These are phyloP conservation scores for Geranomyces variabilis DNA, from an alignment of 192 early-diverging fungal genomes.

Conservation along the genomic window DNA sequence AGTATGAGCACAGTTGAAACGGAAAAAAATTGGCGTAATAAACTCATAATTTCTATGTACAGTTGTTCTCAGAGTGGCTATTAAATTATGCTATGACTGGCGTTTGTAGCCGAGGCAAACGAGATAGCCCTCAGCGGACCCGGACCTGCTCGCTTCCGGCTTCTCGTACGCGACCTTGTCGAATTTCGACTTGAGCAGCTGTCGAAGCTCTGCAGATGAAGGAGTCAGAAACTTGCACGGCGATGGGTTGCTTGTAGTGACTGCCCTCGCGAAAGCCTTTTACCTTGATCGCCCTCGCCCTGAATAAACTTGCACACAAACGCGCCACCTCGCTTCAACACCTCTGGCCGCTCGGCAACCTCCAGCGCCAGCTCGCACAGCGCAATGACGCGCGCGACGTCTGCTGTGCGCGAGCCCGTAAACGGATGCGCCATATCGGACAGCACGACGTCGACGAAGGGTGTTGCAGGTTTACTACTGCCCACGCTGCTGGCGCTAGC, in stretches of 20 bases:
- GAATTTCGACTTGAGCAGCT: constrained; percentile 54
- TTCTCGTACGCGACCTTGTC: constrained; percentile 66
- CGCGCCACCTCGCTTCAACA: constrained; percentile 57
- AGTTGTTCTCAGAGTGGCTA: too few species aligned
- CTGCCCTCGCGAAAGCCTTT: too few species aligned
- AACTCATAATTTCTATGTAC: too few species aligned
- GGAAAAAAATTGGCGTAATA: too few species aligned
- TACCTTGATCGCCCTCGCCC: constrained; percentile 45
- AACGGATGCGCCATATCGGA: constrained; percentile 84
- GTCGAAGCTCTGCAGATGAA: constrained; percentile 33
- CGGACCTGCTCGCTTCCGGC: constrained; percentile 66
- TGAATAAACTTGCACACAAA: constrained; percentile 72
- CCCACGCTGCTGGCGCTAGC: neutral
- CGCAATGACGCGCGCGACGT: constrained; percentile 58
- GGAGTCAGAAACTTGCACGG: neutral
- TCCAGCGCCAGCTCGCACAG: constrained; percentile 70
- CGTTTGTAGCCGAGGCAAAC: constrained; percentile 61
- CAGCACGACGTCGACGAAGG: constrained; percentile 45
- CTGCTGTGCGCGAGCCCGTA: constrained; percentile 68
- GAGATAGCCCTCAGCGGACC: constrained; percentile 73
- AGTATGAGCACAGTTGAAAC: constrained; percentile 11
- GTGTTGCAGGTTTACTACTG: neutral
- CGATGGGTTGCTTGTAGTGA: too few species aligned
- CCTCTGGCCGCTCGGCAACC: constrained; percentile 56
- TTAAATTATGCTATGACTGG: neutral